A percentile compares a stretch with the other conserved stretches of the same genome.
phyloP scores from a whole-genome alignment of 208 protist genomes.

The Acanthamoeba castellanii region DNA sequence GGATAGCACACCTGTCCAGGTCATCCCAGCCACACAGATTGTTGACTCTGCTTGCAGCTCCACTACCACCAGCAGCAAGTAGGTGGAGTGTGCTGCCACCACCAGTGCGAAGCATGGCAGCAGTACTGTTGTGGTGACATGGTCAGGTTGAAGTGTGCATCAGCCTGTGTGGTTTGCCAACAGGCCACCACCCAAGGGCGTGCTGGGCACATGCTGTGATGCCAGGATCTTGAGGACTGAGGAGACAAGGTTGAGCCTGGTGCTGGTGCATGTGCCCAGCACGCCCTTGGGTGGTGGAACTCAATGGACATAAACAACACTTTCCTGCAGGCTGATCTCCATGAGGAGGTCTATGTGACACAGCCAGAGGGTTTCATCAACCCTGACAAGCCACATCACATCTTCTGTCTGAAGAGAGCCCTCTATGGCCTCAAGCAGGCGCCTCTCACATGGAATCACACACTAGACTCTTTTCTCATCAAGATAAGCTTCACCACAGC shows the following conservation, averaged over 20 bases:
- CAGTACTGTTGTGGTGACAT: too few relatives aligned
- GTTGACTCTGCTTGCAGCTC: too few relatives aligned
- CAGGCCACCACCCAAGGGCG: too few relatives aligned
- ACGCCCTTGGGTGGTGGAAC: too few relatives aligned
- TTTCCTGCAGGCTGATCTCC: background rate
- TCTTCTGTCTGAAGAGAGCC: background rate
- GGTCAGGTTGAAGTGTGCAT: too few relatives aligned
- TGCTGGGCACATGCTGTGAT: too few relatives aligned
- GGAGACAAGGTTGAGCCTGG: too few relatives aligned
- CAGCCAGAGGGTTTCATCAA: conserved; percentile 44
- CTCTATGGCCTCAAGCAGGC: background rate
- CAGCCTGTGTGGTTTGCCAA: too few relatives aligned
- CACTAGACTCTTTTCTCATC: background rate
- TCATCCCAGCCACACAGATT: background rate
- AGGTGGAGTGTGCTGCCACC: background rate
- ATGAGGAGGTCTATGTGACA: too few relatives aligned
- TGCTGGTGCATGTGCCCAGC: too few relatives aligned
- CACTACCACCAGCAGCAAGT: background rate
- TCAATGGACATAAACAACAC: conserved; percentile 34
- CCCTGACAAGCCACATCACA: background rate
- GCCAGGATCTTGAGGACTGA: too few relatives aligned
- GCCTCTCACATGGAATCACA: background rate
- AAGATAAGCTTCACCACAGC: background rate
- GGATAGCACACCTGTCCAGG: background rate
- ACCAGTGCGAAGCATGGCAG: background rate